These are phyloP conservation scores for Gynandropsis gynandra DNA, from an alignment of 345 rosid species.

Conservation along the genomic window DNA sequence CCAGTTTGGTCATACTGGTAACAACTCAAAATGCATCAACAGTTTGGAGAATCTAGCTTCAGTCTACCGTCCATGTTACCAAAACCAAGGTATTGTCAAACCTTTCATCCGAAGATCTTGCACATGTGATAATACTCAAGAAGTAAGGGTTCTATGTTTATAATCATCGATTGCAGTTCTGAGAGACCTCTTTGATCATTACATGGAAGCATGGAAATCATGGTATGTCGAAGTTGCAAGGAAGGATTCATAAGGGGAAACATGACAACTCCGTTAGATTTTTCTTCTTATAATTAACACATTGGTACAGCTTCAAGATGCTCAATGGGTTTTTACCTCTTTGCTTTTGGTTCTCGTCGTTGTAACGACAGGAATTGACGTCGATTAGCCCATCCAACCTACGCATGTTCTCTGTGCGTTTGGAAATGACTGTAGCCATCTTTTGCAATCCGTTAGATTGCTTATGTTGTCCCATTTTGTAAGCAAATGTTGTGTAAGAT, in stretches of 20 bases:
- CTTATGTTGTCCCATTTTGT: no score
- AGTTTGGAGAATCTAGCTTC: slow-evolving; percentile 65
- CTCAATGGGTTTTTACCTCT: slow-evolving; percentile 16
- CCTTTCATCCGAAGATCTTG: no score
- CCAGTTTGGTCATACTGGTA: slow-evolving; percentile 58
- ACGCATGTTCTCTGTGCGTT: no score
- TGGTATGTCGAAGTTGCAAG: slow-evolving; percentile 73
- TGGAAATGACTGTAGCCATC: no score
- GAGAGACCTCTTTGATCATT: slow-evolving; percentile 76
- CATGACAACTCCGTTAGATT: slow-evolving; percentile 24
- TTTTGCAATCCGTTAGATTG: no score
- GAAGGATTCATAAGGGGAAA: slow-evolving; percentile 35
- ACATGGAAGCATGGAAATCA: slow-evolving; percentile 84
- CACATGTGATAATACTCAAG: no score
- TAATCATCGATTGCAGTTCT: slow-evolving; percentile 70
- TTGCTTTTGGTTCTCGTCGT: slow-evolving; percentile 16
- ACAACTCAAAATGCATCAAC: slow-evolving; percentile 26
- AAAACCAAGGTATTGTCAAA: slow-evolving; percentile 71
- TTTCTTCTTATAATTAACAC: background rate
- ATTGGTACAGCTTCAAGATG: background rate
- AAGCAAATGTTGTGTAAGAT: no score
- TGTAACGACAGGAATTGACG: slow-evolving; percentile 13
- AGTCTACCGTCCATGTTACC: slow-evolving; percentile 52
- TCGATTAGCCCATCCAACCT: no score
- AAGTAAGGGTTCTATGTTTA: no score